A percentile compares a stretch with the other conserved stretches of the same genome.
phyloP scores from a whole-genome alignment of 75 land plant genomes.

The Cryptomeria japonica region DNA sequence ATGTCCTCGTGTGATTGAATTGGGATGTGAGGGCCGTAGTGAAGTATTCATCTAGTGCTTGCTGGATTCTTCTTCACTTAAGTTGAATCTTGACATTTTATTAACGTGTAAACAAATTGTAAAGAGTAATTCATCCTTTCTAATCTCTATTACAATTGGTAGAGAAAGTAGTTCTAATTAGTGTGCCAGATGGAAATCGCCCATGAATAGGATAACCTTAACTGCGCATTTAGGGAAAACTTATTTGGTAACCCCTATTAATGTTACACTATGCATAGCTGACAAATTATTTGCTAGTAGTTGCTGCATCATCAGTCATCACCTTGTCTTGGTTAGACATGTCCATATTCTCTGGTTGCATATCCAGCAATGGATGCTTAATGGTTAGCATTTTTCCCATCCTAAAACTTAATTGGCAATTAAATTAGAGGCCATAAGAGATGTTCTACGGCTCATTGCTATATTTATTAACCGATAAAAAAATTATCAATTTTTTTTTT shows the following conservation, averaged over 20 bases:
- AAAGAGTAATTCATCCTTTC: too few relatives aligned
- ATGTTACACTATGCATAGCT: neutral
- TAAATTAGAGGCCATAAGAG: neutral
- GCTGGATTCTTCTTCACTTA: too few relatives aligned
- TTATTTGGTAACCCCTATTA: neutral
- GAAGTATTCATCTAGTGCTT: too few relatives aligned
- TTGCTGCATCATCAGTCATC: too few relatives aligned
- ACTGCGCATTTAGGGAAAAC: neutral
- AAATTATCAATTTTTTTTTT: too few relatives aligned
- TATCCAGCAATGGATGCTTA: neutral
- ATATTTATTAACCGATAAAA: neutral
- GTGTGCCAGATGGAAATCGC: too few relatives aligned
- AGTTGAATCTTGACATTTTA: too few relatives aligned
- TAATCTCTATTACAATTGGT: too few relatives aligned
- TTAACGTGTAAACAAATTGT: too few relatives aligned
- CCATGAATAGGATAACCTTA: neutral
- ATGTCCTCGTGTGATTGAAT: too few relatives aligned
- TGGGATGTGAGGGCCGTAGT: too few relatives aligned
- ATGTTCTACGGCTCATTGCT: neutral
- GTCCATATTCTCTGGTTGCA: neutral
- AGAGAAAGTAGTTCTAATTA: too few relatives aligned
- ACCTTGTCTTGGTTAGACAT: neutral
- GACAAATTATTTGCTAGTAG: neutral
- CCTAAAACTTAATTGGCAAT: neutral
- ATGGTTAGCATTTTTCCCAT: neutral